Conservation (phyloP, 768 basidiomycete genomes). For the Russula dissimulans region DNA sequence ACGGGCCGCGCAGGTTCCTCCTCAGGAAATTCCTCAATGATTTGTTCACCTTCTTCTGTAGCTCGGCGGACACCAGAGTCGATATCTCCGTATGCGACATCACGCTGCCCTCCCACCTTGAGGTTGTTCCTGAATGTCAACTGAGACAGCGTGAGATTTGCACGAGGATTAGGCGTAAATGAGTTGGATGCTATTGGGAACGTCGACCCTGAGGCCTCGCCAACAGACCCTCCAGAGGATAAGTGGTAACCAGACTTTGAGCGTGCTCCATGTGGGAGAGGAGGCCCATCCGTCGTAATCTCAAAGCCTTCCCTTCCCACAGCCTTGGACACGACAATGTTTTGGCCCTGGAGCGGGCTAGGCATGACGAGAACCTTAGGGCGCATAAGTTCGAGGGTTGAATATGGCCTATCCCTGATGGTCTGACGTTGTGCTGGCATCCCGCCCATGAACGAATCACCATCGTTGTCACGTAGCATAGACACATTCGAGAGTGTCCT, state of each 20-base stretch:
- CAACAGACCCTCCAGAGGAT: constrained; percentile 28
- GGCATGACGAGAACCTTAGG: constrained; percentile 96
- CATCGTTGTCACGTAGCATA: constrained; percentile 50
- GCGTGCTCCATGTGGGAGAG: constrained; percentile 67
- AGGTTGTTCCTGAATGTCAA: constrained; percentile 80
- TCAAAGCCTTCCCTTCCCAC: constrained; percentile 51
- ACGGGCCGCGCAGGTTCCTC: constrained; percentile 25
- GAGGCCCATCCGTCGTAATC: constrained; percentile 59
- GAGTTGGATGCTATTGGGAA: constrained; percentile 47
- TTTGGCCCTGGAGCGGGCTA: constrained; percentile 59
- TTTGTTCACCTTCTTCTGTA: constrained; percentile 69
- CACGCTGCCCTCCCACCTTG: constrained; percentile 55
- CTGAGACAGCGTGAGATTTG: constrained; percentile 67
- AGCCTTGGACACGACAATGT: constrained; percentile 27
- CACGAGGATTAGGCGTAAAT: constrained; percentile 70
- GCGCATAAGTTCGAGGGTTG: constrained; percentile 69
- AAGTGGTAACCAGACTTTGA: constrained; percentile 40
- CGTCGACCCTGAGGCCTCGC: constrained; percentile 25
- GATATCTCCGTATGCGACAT: constrained; percentile 52
- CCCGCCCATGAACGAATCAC: constrained; percentile 29
- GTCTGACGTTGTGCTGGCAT: constrained; percentile 17
- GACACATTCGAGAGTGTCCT: constrained; percentile 59
- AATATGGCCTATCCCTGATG: constrained; percentile 49
- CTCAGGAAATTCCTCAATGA: constrained; percentile 37
- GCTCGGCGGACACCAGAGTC: constrained; percentile 60